A percentile compares a stretch with the other conserved stretches of the same genome.
phyloP scores from a whole-genome alignment of 257 asterid species.

The Vinca minor region DNA sequence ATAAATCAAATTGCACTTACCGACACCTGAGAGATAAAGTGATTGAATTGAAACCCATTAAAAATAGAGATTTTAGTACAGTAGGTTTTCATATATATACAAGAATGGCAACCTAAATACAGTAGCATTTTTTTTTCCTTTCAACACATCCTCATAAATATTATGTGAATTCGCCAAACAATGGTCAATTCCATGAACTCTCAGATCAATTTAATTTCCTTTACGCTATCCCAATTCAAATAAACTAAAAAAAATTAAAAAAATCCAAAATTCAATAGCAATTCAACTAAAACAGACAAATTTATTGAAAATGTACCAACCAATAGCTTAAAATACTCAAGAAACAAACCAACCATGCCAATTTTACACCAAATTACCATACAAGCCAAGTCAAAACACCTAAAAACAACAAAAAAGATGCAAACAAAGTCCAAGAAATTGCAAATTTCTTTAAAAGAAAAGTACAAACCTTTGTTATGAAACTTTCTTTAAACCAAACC shows the following conservation, averaged over 20 bases:
- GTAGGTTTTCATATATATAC: no score
- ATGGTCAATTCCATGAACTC: neutral
- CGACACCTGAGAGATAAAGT: neutral
- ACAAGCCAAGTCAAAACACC: neutral
- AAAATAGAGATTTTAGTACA: no score
- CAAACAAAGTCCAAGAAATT: neutral
- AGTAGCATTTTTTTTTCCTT: neutral
- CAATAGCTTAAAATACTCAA: neutral
- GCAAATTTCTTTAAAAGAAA: constrained; percentile 7
- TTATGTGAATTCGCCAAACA: neutral
- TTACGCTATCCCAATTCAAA: neutral
- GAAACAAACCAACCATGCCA: neutral
- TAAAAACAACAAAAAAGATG: neutral
- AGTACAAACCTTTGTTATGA: constrained; percentile 34
- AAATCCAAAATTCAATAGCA: neutral
- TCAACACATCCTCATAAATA: neutral
- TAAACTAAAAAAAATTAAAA: constrained; percentile 4
- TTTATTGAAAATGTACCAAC: constrained; percentile 1
- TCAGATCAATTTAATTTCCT: neutral
- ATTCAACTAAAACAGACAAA: neutral
- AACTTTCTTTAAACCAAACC: constrained; percentile 24
- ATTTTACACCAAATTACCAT: neutral
- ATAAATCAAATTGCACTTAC: neutral
- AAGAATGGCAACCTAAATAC: neutral
- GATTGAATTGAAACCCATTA: no score